Evolutionary conservation across 352 stramenopile species (phyloP).

Genomic region (Phytophthora citricola): DNA sequence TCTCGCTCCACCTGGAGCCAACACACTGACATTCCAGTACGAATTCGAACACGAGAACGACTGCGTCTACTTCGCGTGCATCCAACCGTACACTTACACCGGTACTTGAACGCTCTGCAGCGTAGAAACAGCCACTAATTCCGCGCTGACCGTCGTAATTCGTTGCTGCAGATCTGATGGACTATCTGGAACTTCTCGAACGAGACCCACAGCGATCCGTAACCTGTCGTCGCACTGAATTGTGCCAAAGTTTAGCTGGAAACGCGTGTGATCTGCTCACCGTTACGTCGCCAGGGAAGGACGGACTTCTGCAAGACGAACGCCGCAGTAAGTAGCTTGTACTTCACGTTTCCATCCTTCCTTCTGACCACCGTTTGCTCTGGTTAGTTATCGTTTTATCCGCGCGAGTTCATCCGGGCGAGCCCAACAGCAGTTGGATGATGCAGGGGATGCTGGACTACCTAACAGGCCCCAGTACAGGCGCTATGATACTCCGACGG

Average conservation of each 20-base stretch:
- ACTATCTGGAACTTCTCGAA: conserved; percentile 74
- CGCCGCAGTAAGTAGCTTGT: conserved; percentile 45
- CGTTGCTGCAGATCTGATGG: conserved; percentile 57
- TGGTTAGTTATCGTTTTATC: conserved; percentile 84
- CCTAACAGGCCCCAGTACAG: conserved; percentile 70
- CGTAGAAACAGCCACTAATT: neutral
- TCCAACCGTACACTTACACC: conserved; percentile 90
- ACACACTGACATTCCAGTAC: conserved; percentile 77
- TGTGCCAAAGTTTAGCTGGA: conserved; percentile 88
- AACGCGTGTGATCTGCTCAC: conserved; percentile 90
- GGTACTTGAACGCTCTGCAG: conserved; percentile 31
- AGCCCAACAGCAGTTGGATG: conserved; percentile 92
- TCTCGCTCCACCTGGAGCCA: conserved; percentile 47
- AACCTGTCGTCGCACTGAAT: conserved; percentile 64
- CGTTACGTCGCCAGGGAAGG: conserved; percentile 73
- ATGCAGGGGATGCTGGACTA: conserved; percentile 95
- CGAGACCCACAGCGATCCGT: conserved; percentile 47
- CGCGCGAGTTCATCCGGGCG: conserved; percentile 89
- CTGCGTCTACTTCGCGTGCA: conserved; percentile 83
- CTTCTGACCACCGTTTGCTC: no score
- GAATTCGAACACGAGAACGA: conserved; percentile 73
- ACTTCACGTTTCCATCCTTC: no score
- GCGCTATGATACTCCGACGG: conserved; percentile 69
- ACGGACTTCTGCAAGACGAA: conserved; percentile 53
- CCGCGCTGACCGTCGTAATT: neutral